Conservation (phyloP, 495 filamentous ascomycete species). For the Trypethelium eluteriae region DNA sequence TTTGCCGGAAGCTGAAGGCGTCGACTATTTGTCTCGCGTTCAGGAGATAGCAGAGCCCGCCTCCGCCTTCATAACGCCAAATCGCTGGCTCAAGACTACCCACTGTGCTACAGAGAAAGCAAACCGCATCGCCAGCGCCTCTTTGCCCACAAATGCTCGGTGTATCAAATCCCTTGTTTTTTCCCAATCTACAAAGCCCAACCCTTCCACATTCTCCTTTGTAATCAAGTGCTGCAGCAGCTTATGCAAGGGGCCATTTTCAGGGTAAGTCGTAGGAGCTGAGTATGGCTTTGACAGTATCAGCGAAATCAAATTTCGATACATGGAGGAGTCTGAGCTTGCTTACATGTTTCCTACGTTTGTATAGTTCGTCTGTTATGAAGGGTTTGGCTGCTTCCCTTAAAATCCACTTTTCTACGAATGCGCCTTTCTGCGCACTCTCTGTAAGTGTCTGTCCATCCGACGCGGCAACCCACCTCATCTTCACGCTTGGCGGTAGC, state of each 20-base stretch:
- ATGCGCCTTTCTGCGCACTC: conserved; percentile 11
- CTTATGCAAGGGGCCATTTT: conserved; percentile 37
- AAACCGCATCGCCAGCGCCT: conserved; percentile 22
- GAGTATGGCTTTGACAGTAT: conserved; percentile 28
- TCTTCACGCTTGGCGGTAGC: conserved; percentile 44
- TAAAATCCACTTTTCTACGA: conserved; percentile 46
- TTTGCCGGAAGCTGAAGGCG: no score
- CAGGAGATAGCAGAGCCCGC: neutral
- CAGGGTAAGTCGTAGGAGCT: conserved; percentile 32
- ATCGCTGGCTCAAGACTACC: conserved; percentile 24
- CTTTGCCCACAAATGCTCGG: conserved; percentile 31
- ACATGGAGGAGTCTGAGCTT: neutral
- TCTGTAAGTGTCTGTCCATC: neutral
- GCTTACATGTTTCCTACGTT: conserved; percentile 37
- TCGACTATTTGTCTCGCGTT: neutral
- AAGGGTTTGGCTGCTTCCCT: conserved; percentile 44
- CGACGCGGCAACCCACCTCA: conserved; percentile 28
- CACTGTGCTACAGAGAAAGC: conserved; percentile 24
- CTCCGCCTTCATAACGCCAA: conserved; percentile 22
- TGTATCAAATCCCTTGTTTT: conserved; percentile 28
- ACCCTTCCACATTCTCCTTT: conserved; percentile 35
- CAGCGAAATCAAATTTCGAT: neutral
- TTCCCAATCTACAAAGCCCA: conserved; percentile 40
- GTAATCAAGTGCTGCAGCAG: conserved; percentile 34
- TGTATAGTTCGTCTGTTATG: conserved; percentile 45